Evolutionary conservation across 768 basidiomycete species (phyloP).

Genomic region (Tremella fuciformis): DNA sequence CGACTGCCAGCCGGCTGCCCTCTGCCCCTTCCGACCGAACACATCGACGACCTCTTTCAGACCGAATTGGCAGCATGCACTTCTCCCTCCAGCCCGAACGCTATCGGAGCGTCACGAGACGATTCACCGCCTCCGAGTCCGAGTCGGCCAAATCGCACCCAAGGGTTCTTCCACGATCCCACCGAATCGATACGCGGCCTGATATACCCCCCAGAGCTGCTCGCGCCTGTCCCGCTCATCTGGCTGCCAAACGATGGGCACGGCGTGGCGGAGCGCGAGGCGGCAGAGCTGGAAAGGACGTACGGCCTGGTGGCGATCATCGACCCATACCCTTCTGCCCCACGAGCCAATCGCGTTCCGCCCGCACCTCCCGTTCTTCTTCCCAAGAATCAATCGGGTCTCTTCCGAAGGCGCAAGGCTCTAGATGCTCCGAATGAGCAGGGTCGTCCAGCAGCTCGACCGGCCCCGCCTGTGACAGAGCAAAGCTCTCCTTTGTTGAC

Average conservation of each 20-base stretch:
- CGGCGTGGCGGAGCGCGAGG: constrained; percentile 71
- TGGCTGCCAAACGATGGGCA: constrained; percentile 77
- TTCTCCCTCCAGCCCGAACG: constrained; percentile 7
- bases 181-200: constrained; percentile 73
- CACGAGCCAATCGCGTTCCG: no score
- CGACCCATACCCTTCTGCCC: neutral
- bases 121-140: constrained; percentile 57
- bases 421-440: constrained; percentile 66
- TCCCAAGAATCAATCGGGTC: no score
- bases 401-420: constrained; percentile 30
- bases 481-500: no score
- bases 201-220: constrained; percentile 75
- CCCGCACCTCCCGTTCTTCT: no score
- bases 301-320: constrained; percentile 69
- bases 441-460: constrained; percentile 79
- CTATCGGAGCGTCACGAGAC: constrained; percentile 24
- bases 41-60: constrained; percentile 72
- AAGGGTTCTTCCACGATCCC: constrained; percentile 65
- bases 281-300: constrained; percentile 70
- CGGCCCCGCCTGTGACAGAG: constrained; percentile 61
- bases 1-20: constrained; percentile 47
- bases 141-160: neutral
- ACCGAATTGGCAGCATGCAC: constrained; percentile 59
- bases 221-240: constrained; percentile 72
- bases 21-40: constrained; percentile 64